Percentiles rank a stretch among this genome's conserved stretches.
Conservation (phyloP, 2,329 filamentous ascomycete genomes). For the Aspergillus viridinutans region DNA sequence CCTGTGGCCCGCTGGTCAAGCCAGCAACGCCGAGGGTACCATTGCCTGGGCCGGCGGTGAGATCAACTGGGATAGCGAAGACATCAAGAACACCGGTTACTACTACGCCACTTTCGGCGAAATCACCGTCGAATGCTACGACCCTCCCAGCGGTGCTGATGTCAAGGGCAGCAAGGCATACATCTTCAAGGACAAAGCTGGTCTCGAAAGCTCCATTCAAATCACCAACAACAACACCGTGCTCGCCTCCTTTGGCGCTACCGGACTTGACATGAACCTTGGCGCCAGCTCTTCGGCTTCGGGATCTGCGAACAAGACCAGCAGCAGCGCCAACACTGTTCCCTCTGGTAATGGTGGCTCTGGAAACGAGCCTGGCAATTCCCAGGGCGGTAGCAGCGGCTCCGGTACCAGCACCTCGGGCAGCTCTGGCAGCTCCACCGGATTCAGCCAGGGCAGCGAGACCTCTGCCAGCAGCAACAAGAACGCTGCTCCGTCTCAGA, state of each 20-base stretch:
- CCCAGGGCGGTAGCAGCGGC: constrained; percentile 11
- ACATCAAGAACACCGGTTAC: constrained; percentile 81
- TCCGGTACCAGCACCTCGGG: constrained; percentile 7
- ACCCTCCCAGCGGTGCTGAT: constrained; percentile 68
- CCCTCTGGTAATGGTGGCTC: constrained; percentile 32
- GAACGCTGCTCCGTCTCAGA: constrained; percentile 30
- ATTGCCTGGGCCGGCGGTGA: constrained; percentile 86
- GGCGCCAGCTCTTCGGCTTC: constrained; percentile 14
- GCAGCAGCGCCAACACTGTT: constrained; percentile 23
- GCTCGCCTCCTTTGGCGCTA: constrained; percentile 74
- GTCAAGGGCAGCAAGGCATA: constrained; percentile 63
- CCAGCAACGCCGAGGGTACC: constrained; percentile 75
- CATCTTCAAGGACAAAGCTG: constrained; percentile 62
- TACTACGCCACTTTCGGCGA: constrained; percentile 79
- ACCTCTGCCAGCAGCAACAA: neutral
- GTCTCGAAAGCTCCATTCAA: constrained; percentile 71
- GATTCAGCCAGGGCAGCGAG: constrained; percentile 29
- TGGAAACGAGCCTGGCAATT: constrained; percentile 23
- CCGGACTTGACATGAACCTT: constrained; percentile 65
- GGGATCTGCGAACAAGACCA: constrained; percentile 2
- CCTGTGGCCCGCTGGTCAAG: constrained; percentile 87
- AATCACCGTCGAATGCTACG: constrained; percentile 81
- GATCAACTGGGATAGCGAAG: constrained; percentile 78
- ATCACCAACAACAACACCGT: constrained; percentile 71
- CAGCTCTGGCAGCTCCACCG: constrained; percentile 19